Evolutionary conservation across 129 eudicot species (phyloP).

Genomic region (Helianthus tuberosus): DNA sequence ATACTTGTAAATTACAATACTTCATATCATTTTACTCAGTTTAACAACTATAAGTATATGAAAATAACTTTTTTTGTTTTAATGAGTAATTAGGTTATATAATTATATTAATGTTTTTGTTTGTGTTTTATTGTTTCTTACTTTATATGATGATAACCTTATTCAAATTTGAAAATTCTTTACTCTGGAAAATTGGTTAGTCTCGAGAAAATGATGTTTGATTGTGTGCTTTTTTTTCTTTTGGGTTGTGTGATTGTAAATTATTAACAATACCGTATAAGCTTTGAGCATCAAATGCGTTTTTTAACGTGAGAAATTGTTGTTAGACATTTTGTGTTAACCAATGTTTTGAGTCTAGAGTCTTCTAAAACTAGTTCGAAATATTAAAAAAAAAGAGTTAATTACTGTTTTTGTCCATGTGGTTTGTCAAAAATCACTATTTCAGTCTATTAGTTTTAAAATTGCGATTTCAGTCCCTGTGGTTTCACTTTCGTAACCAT

Average conservation of each 20-base stretch:
- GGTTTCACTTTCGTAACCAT: no score
- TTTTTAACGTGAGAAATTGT: not conserved
- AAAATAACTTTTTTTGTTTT: not conserved
- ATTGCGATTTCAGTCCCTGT: no score
- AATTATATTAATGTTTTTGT: not conserved
- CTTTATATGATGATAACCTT: not conserved
- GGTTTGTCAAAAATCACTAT: no score
- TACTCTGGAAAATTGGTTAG: constrained; percentile 26
- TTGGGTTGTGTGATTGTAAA: constrained; percentile 26
- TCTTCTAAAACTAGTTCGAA: not conserved
- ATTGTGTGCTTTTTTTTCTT: not conserved
- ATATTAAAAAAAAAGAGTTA: not conserved
- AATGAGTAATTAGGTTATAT: not conserved
- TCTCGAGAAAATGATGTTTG: not conserved
- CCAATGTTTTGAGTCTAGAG: not conserved
- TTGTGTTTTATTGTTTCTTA: not conserved
- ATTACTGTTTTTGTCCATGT: no score
- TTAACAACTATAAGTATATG: not conserved
- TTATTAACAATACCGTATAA: constrained; percentile 14
- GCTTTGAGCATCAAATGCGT: not conserved
- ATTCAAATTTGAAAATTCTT: not conserved
- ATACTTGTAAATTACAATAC: not conserved
- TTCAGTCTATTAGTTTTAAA: no score
- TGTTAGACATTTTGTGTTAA: no score
- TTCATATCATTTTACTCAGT: not conserved